Conservation (phyloP, 129 eudicot species). For the Centaurea solstitialis region DNA sequence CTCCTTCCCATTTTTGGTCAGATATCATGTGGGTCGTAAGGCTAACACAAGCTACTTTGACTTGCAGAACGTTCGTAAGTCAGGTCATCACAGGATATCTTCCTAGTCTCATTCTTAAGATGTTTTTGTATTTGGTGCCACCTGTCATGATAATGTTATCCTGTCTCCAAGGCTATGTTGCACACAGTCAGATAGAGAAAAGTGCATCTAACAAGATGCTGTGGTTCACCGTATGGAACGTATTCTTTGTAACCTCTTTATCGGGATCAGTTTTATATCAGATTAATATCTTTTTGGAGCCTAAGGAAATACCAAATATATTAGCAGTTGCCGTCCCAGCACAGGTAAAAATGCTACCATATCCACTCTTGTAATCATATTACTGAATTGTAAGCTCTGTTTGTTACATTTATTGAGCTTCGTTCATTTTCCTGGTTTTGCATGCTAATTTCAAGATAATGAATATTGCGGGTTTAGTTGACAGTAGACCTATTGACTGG, state of each 20-base stretch:
- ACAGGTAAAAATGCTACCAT: conserved; percentile 48
- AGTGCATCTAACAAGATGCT: conserved; percentile 85
- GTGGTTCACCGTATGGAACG: conserved; percentile 85
- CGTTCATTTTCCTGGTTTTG: background rate
- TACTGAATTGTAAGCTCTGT: background rate
- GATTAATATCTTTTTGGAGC: conserved; percentile 56
- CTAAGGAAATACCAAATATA: conserved; percentile 65
- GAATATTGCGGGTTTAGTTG: background rate
- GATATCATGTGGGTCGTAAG: background rate
- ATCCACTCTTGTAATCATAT: conserved; percentile 11
- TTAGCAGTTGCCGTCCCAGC: conserved; percentile 93
- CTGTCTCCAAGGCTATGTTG: conserved; percentile 75
- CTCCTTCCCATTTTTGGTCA: background rate
- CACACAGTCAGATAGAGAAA: conserved; percentile 78
- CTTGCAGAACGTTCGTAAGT: conserved; percentile 69
- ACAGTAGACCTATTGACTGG: background rate
- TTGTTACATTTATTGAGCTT: background rate
- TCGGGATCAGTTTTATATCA: conserved; percentile 77
- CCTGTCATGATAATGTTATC: conserved; percentile 76
- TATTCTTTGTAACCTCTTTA: conserved; percentile 80
- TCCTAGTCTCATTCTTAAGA: conserved; percentile 85
- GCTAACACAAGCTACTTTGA: conserved; percentile 27
- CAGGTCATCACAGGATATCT: conserved; percentile 91
- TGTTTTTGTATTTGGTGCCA: conserved; percentile 64
- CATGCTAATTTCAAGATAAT: background rate